Percentiles rank a stretch among this genome's conserved stretches.
Evolutionary conservation across 2,329 filamentous ascomycete genomes (phyloP).

Genomic region (Neofusicoccum cordaticola): DNA sequence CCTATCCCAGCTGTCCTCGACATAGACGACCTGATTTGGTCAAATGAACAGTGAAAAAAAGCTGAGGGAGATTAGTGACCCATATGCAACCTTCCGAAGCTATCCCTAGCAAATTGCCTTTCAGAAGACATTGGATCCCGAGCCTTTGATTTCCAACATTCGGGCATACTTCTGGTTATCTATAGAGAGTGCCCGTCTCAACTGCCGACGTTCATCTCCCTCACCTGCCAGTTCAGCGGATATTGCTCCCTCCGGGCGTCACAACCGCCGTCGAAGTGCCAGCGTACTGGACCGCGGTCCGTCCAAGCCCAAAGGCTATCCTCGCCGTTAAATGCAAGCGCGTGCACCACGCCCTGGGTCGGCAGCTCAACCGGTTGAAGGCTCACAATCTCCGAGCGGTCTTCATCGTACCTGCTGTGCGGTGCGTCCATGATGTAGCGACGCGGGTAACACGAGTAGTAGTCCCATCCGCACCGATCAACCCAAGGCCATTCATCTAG

Average conservation of each 20-base stretch:
- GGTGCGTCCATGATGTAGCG: conserved; percentile 18
- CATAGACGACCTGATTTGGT: too few relatives aligned
- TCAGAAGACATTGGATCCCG: too few relatives aligned
- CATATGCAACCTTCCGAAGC: too few relatives aligned
- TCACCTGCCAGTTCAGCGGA: background rate
- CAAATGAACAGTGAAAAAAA: too few relatives aligned
- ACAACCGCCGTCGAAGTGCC: conserved; percentile 17
- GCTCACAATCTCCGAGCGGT: conserved; percentile 18
- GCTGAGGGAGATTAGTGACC: too few relatives aligned
- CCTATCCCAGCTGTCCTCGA: too few relatives aligned
- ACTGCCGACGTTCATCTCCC: background rate
- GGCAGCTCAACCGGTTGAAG: conserved; percentile 23
- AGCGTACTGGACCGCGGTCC: conserved; percentile 22
- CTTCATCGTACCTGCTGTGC: background rate
- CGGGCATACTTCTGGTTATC: background rate
- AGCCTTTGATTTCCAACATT: too few relatives aligned
- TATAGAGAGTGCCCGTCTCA: background rate
- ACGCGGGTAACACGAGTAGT: conserved; percentile 11
- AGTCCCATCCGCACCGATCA: conserved; percentile 10
- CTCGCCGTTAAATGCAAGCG: conserved; percentile 22
- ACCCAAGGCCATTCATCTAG: conserved; percentile 4
- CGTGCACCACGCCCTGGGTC: conserved; percentile 20
- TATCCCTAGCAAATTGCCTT: too few relatives aligned
- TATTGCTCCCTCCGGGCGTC: background rate
- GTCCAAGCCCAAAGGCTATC: conserved; percentile 25